These are phyloP conservation scores for Parsonsia alboflavescens DNA, from an alignment of 257 asterid genomes.

Conservation along the genomic window DNA sequence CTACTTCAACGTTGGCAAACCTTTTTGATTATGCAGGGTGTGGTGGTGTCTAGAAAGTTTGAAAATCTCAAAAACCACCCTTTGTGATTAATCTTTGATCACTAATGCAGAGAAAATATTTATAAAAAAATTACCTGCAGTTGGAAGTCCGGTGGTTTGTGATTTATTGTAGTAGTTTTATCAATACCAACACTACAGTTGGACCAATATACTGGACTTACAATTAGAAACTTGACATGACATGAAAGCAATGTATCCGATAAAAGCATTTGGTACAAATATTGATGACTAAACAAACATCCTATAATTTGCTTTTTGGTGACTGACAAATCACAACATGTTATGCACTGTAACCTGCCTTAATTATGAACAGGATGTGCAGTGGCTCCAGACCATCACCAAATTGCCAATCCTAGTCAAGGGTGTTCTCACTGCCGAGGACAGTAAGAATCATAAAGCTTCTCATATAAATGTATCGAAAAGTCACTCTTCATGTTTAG, in stretches of 20 bases:
- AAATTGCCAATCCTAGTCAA: constrained; percentile 87
- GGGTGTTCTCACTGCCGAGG: constrained; percentile 97
- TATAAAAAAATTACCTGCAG: no score
- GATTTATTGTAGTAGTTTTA: not conserved
- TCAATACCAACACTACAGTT: not conserved
- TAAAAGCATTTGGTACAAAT: not conserved
- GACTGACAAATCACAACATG: not conserved
- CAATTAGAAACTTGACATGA: not conserved
- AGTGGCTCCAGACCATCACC: constrained; percentile 98
- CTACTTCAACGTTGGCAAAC: not conserved
- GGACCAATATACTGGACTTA: not conserved
- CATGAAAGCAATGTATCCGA: not conserved
- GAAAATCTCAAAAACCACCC: not conserved
- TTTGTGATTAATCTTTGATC: not conserved
- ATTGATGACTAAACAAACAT: not conserved
- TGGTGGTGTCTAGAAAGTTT: not conserved
- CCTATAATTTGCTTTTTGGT: not conserved
- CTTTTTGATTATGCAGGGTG: not conserved
- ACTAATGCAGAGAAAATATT: no score
- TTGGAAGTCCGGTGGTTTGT: no score
- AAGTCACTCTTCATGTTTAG: not conserved
- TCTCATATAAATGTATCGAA: not conserved
- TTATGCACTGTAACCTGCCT: constrained; percentile 6
- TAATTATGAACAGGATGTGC: constrained; percentile 58
- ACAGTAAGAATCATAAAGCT: constrained; percentile 43